phyloP scores from a whole-genome alignment of 1,139 yeast genomes.

The Protomyces inouyei region DNA sequence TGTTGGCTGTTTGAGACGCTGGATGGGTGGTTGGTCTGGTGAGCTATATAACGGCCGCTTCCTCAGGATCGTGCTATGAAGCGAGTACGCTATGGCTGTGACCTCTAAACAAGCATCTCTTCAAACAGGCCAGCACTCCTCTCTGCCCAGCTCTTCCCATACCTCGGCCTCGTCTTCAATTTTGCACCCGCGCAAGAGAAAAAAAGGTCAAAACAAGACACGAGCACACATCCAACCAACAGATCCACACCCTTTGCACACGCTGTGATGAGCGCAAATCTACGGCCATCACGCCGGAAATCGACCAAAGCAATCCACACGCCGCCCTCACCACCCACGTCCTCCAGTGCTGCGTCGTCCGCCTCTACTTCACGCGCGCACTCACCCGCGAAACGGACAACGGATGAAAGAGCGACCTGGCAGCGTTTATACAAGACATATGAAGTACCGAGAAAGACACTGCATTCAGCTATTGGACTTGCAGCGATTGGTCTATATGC shows the following conservation, averaged over 20 bases:
- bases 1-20: not conserved
- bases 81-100: not conserved
- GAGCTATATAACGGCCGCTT: not conserved
- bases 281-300: not conserved
- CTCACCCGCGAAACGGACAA: not conserved
- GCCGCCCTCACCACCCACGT: slow-evolving; percentile 1
- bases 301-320: not conserved
- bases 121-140: too few relatives aligned
- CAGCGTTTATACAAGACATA: slow-evolving; percentile 46
- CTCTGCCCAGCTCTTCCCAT: too few relatives aligned
- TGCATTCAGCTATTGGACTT: slow-evolving; percentile 85
- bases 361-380: not conserved
- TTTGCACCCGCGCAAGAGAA: not conserved
- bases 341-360: not conserved
- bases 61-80: not conserved
- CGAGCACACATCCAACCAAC: not conserved
- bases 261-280: not conserved
- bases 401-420: not conserved
- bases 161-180: not conserved
- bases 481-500: slow-evolving; percentile 65
- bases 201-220: not conserved
- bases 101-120: not conserved
- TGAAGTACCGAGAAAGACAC: slow-evolving; percentile 78
- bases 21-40: not conserved
- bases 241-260: not conserved